Percentiles rank a stretch among this genome's conserved stretches.
phyloP scores from a whole-genome alignment of 2,329 filamentous ascomycete species.

The Cladophialophora carrionii region DNA sequence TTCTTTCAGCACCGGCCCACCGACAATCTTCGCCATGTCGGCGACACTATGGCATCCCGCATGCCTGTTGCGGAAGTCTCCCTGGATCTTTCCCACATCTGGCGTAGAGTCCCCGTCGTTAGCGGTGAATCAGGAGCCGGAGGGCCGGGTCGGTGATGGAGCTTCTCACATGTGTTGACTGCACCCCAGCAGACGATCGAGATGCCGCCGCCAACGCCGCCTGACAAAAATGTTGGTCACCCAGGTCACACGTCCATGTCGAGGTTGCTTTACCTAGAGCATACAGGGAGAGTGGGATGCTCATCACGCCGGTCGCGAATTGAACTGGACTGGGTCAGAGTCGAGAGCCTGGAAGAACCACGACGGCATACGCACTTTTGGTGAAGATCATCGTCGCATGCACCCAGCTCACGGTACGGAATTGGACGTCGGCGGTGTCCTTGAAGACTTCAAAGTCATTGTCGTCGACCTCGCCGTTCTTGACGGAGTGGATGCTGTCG shows the following conservation, averaged over 20 bases:
- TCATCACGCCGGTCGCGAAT: constrained; percentile 55
- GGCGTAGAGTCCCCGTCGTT: background rate
- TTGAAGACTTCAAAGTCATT: background rate
- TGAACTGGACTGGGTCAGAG: background rate
- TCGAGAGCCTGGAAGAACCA: background rate
- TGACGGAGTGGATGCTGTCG: background rate
- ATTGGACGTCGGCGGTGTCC: background rate
- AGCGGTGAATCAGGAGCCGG: background rate
- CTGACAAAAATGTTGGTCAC: constrained; percentile 1
- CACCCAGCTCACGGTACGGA: background rate
- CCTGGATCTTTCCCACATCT: constrained; percentile 52
- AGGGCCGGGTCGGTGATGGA: background rate
- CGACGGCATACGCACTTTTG: background rate
- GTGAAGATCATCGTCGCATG: background rate
- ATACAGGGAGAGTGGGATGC: constrained; percentile 54
- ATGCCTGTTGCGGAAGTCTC: constrained; percentile 56
- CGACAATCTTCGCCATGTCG: constrained; percentile 63
- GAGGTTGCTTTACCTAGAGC: constrained; percentile 43
- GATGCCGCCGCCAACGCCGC: constrained; percentile 52
- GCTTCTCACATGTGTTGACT: constrained; percentile 51
- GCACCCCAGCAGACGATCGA: constrained; percentile 54
- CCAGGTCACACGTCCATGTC: background rate
- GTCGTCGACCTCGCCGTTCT: background rate
- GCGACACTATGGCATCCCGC: constrained; percentile 56
- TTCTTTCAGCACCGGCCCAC: constrained; percentile 58